Percentiles rank a stretch among this genome's conserved stretches.
Conservation (phyloP, 129 eudicot genomes). For the Flaveria linearis region DNA sequence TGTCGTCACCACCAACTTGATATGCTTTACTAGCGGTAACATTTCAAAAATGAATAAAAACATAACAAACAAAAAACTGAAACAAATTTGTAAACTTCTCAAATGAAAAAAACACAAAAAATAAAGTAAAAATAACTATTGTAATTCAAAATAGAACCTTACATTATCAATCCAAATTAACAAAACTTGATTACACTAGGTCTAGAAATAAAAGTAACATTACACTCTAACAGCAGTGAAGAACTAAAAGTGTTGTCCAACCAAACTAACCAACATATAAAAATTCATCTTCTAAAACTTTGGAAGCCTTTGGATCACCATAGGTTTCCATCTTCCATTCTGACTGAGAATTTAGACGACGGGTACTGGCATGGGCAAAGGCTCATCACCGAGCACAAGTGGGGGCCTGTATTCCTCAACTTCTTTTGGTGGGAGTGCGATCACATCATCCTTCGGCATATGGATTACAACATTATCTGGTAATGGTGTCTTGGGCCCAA, state of each 20-base stretch:
- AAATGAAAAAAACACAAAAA: neutral
- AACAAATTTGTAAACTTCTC: too few relatives aligned
- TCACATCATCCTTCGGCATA: slow-evolving; percentile 47
- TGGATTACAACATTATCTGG: slow-evolving; percentile 57
- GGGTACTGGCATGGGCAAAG: slow-evolving; percentile 23
- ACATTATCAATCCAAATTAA: neutral
- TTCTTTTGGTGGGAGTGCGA: slow-evolving; percentile 37
- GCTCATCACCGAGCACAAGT: slow-evolving; percentile 29
- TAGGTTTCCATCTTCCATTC: too few relatives aligned
- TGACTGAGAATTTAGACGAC: neutral
- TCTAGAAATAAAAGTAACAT: neutral
- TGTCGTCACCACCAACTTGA: too few relatives aligned
- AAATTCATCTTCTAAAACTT: neutral
- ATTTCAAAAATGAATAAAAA: too few relatives aligned
- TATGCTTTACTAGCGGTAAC: too few relatives aligned
- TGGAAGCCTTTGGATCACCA: neutral
- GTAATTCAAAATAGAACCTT: neutral
- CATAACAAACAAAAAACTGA: too few relatives aligned
- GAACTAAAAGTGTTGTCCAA: neutral
- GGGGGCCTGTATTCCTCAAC: slow-evolving; percentile 42
- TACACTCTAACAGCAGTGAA: neutral
- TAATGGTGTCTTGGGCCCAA: slow-evolving; percentile 63
- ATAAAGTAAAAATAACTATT: neutral
- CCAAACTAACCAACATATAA: slow-evolving; percentile 2
- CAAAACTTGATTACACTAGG: slow-evolving; percentile 1